Base-by-base conservation (phyloP, 148 eudicot genomes). In the Diospyros lotus region DNA sequence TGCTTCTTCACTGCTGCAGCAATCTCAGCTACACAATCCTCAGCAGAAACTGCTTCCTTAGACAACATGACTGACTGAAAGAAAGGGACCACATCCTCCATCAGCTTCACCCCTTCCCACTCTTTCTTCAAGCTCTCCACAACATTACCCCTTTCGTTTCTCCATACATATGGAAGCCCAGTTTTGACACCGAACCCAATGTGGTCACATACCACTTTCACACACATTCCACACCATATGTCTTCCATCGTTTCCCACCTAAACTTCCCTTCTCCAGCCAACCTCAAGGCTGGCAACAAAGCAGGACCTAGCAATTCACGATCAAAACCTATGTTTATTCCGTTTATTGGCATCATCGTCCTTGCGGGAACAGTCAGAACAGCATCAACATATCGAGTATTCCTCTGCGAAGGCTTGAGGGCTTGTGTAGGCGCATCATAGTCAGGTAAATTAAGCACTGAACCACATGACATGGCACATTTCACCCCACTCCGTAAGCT, bases 191-290 rank as follows among this genome's bases (percentile, higher is more conserved):
- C 98, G 7, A 83, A 62, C 63, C 87, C 84, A 81, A 94, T 42
- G 78, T 94, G 97, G 79, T 91, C 96, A 48, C 93, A 89, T 1
- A 90, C 83, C 18, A 88, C 87, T 84, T 92, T 90, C 43, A 86
- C 93, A 75, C 91, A 87, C 91, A 95, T 88, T 46, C 97, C 97
- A 56, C 85, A 84, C 91, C 97, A 94, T 60, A 94, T 81, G 62
- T 94, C 98, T 78, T 94, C 96, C 79, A 92, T 82, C 8, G 98
- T 94, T 82, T 94, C 98, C 97, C 97, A 94, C 74, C 98, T 87
- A 18, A 85, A 62, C 71, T 90, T 92, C 45, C 98, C 98, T 87
- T 94, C 98, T 73, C 84, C 85, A 18, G 80, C 77, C 73, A 94
- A 75, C 84, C 78, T 89, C 70, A 94, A 80, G 12, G 91, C 97